Evolutionary conservation across 192 early-diverging fungal genomes (phyloP).

Genomic region (Backusella sp.): DNA sequence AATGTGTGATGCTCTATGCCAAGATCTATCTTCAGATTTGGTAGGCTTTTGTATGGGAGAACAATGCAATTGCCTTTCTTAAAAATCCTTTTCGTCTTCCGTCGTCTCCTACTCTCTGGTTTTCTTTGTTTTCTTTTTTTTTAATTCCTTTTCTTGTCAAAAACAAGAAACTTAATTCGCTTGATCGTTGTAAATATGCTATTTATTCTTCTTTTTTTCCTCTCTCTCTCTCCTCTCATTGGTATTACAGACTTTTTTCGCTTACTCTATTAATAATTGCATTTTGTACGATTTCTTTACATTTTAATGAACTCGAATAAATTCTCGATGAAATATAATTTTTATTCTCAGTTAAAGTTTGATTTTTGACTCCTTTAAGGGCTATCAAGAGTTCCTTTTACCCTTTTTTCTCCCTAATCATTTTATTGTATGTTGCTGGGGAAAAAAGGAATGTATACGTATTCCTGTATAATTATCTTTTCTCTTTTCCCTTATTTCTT

Average conservation of each 20-base stretch:
- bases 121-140: slow-evolving; percentile 7
- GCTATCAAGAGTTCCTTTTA: neutral
- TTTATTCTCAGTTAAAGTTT: neutral
- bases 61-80: slow-evolving; percentile 15
- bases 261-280: neutral
- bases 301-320: neutral
- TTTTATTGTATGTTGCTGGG: neutral
- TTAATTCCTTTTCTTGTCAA: neutral
- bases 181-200: neutral
- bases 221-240: neutral
- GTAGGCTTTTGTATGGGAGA: slow-evolving; percentile 14
- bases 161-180: neutral
- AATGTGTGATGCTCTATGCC: slow-evolving; percentile 14
- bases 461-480: neutral
- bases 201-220: neutral
- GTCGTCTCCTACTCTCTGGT: neutral
- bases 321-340: neutral
- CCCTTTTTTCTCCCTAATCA: neutral
- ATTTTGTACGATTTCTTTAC: neutral
- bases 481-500: neutral
- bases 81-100: neutral
- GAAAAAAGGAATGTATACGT: neutral
- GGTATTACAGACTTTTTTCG: neutral
- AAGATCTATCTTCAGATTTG: slow-evolving; percentile 12
- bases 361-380: slow-evolving; percentile 6